Evolutionary conservation across 2,329 filamentous ascomycete genomes (phyloP).

Genomic region (Hypocreales sp.): DNA sequence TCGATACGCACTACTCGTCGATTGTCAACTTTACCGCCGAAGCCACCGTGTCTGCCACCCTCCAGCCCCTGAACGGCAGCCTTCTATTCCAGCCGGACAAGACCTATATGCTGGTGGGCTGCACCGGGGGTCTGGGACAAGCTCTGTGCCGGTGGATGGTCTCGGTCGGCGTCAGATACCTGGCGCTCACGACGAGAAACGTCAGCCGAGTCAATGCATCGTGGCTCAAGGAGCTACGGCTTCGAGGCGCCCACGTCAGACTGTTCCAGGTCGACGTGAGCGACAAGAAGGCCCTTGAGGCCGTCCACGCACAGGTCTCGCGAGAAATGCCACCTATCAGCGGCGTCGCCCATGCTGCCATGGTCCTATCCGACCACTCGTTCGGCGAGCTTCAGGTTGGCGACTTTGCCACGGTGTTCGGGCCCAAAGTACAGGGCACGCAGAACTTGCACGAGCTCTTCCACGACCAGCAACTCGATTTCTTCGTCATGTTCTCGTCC

Average conservation of each 20-base stretch:
- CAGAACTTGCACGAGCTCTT: constrained; percentile 16
- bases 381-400: constrained; percentile 14
- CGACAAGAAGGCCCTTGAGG: constrained; percentile 1
- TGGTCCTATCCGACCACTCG: constrained; percentile 23
- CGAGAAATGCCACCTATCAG: constrained; percentile 16
- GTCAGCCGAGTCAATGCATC: constrained; percentile 16
- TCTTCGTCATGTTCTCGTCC: constrained; percentile 21
- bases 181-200: constrained; percentile 21
- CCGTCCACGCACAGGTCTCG: constrained; percentile 5
- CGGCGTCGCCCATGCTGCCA: constrained; percentile 26
- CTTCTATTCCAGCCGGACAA: constrained; percentile 9
- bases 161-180: constrained; percentile 16
- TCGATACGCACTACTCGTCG: constrained; percentile 1
- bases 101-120: constrained; percentile 18
- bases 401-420: constrained; percentile 8
- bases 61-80: not conserved
- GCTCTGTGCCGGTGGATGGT: constrained; percentile 25
- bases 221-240: constrained; percentile 9
- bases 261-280: constrained; percentile 4
- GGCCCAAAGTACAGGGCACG: constrained; percentile 19
- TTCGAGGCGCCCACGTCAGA: constrained; percentile 2
- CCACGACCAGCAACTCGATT: constrained; percentile 14
- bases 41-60: not conserved
- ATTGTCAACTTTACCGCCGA: not conserved
- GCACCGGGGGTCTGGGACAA: constrained; percentile 18